Base-by-base conservation (phyloP, 441 rosid genomes). In the Populus tomentosa region DNA sequence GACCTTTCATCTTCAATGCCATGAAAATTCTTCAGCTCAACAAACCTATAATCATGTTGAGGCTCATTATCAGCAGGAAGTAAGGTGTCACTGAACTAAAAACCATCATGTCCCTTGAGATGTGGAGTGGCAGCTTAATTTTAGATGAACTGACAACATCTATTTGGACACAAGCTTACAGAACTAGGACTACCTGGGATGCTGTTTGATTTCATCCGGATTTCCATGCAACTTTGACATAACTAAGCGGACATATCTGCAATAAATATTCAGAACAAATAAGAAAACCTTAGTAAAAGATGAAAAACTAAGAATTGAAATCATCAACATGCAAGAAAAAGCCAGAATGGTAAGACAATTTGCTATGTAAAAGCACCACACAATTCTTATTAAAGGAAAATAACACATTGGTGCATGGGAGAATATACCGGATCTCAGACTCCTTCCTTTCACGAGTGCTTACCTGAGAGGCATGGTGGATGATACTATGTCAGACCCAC, bases 401-500 rank as follows among this genome's bases (percentile, higher is more conserved):
- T 5, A 67, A 72, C 50, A 66, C 2, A 40, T 21, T 68, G 64
- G 38, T 50, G 13, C 28, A 23, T 10, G 32, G 70, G 78, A 38
- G 33, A 33, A 73, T 61, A 50, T 91, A 75, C 32, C 32, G 32
- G 32, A 30, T 30, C 32, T 30, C 32, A 30, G 98, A 96, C 36
- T 96, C 99, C 85, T 91, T 96, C 84, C 94, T 91, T 81, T 96
- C 99, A 26, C 97, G 94, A 82, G 81, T 80, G 53, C 88, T 86
- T 66, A 96, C 89, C 99, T 96, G 86, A 77, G 78, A 80, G 79
- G 74, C 69, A 59, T 72, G 63, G 61, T 64, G 64, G 59, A 61
- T 28, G 30, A 33, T 11, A 67, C 20, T 42, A 40, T 35, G 70
- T 78, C 83, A 85, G 61, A 75, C 81, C 59, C 71, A 75, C 61